A percentile compares a stretch with the other conserved stretches of the same genome.
Evolutionary conservation across 148 eudicot species (phyloP).

Genomic region (Vaccinium myrtillus): DNA sequence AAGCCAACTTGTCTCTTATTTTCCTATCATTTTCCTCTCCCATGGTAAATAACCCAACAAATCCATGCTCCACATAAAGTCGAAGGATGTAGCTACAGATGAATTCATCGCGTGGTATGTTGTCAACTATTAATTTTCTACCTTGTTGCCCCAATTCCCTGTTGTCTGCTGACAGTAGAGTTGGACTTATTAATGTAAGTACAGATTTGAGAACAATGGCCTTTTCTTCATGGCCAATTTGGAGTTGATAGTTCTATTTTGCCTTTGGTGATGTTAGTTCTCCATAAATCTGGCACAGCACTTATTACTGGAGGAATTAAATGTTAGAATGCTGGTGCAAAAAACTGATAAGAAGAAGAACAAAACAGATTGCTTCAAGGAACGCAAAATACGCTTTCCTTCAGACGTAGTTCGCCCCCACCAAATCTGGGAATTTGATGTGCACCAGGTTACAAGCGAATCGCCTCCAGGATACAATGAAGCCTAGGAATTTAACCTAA

Average conservation of each 20-base stretch:
- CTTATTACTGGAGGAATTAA: not conserved
- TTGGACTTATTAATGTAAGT: not conserved
- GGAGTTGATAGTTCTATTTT: not conserved
- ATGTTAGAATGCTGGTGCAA: not conserved
- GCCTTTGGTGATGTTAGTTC: not conserved
- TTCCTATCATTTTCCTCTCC: not conserved
- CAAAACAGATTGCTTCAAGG: no score
- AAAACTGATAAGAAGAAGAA: no score
- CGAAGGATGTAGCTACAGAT: not conserved
- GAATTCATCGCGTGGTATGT: not conserved
- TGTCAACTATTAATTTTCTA: not conserved
- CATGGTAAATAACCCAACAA: not conserved
- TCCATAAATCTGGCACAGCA: not conserved
- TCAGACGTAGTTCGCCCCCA: no score
- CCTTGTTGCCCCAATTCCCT: not conserved
- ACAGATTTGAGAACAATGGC: not conserved
- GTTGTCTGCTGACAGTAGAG: not conserved
- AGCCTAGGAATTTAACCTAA: no score
- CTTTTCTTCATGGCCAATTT: not conserved
- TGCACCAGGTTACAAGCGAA: no score
- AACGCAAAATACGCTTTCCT: no score
- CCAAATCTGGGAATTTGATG: no score
- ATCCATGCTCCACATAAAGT: not conserved
- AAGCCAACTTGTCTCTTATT: not conserved
- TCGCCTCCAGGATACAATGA: no score